Evolutionary conservation across 768 basidiomycete species (phyloP), one percentile per base, ranked within the genome.

Genomic region (Lentinula edodes): DNA sequence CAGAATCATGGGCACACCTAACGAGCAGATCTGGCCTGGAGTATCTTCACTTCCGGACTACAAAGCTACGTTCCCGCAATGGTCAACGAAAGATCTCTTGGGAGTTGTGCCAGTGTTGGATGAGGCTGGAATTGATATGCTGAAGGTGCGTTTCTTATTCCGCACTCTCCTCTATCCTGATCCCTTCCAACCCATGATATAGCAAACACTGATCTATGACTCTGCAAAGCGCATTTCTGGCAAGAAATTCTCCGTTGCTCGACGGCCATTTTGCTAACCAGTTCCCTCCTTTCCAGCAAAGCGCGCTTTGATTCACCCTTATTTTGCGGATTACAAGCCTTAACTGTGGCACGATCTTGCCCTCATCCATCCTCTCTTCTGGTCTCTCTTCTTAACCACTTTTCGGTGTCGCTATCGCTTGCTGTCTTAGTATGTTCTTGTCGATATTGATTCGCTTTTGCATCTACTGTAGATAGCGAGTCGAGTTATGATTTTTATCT

Each of bases 31-130:
- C 32, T 99, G 97, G 97, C 95, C 95, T 0, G 95, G 94, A 6
- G 90, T 98, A 43, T 85, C 84, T 63, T 75, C 80, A 55, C 74
- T 99, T 58, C 94, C 96, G 2, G 97, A 98, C 72, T 98, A 96
- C 81, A 98, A 98, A 76, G 72, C 92, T 4, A 89, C 95, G 8
- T 98, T 99, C 84, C 97, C 97, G 0, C 92, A 93, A 72, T 99
- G 97, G 97, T 83, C 84, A 36, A 75, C 78, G 43, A 88, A 91
- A 66, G 90, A 95, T 61, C 76, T 99, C 35, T 74, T 68, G 68
- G 78, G 72, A 70, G 80, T 79, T 23, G 88, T 95, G 12, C 83
- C 86, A 16, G 80, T 83, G 48, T 74, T 98, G 53, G 93, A 95
- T 69, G 82, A 84, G 10, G 78, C 75, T 60, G 94, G 92, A n/a